phyloP scores from a whole-genome alignment of 345 rosid species.

The Heritiera littoralis region DNA sequence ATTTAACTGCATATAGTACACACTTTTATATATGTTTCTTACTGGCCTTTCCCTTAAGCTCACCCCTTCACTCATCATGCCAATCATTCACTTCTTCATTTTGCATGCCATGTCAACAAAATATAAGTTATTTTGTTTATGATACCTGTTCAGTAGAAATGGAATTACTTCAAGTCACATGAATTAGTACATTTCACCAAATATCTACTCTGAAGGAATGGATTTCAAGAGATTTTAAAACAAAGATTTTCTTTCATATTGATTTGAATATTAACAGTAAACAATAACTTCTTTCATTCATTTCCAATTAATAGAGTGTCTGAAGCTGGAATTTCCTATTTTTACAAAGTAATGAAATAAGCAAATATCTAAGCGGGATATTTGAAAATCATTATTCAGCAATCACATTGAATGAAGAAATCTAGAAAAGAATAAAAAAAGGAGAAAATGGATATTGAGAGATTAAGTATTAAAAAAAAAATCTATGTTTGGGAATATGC shows the following conservation, averaged over 20 bases:
- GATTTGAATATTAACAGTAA: not conserved
- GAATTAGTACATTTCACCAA: not conserved
- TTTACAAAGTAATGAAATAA: not conserved
- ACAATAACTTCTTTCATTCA: not conserved
- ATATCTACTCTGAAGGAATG: not conserved
- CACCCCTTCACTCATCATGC: too few relatives aligned
- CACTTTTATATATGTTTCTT: too few relatives aligned
- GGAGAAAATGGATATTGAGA: not conserved
- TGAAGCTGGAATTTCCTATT: not conserved
- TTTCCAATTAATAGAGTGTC: not conserved
- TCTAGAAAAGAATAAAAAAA: not conserved
- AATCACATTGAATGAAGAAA: not conserved
- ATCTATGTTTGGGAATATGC: not conserved
- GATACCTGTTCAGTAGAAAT: not conserved
- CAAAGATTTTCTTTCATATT: conserved; percentile 1
- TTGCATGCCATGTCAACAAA: not conserved
- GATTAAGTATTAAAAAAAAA: not conserved
- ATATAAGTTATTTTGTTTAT: not conserved
- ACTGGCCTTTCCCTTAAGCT: too few relatives aligned
- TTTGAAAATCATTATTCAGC: not conserved
- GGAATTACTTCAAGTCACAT: not conserved
- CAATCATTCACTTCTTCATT: not conserved
- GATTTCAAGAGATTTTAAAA: not conserved
- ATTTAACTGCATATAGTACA: too few relatives aligned
- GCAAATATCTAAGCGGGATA: not conserved